Evolutionary conservation across 345 rosid species (phyloP).

Genomic region (Acer negundo): DNA sequence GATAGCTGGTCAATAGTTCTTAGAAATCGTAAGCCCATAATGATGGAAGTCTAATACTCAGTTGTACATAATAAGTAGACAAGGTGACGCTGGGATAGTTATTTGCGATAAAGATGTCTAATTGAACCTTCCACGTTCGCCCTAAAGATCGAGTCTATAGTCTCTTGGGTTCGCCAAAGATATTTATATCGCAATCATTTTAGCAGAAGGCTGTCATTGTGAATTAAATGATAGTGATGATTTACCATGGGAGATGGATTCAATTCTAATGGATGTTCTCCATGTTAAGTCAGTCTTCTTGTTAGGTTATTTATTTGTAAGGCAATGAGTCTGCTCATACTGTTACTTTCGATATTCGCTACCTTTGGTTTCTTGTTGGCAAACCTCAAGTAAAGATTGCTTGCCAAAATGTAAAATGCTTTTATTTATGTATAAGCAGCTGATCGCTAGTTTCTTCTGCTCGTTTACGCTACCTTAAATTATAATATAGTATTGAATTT

Average conservation of each 20-base stretch:
- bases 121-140: neutral
- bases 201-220: neutral
- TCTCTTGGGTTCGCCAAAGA: neutral
- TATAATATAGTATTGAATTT: no score
- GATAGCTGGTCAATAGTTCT: neutral
- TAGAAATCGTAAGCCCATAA: neutral
- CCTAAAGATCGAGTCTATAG: neutral
- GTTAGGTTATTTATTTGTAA: no score
- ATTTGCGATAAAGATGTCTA: neutral
- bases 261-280: neutral
- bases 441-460: no score
- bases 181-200: neutral
- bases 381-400: neutral
- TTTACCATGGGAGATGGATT: neutral
- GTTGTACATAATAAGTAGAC: neutral
- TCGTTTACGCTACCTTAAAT: no score
- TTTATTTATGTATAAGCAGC: no score
- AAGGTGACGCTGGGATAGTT: neutral
- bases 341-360: neutral
- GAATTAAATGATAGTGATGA: neutral
- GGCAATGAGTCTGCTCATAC: neutral
- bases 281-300: no score
- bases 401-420: neutral
- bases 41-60: neutral
- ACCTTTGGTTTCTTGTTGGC: neutral